Base-by-base conservation (phyloP, 768 basidiomycete genomes). In the Russula virescens region DNA sequence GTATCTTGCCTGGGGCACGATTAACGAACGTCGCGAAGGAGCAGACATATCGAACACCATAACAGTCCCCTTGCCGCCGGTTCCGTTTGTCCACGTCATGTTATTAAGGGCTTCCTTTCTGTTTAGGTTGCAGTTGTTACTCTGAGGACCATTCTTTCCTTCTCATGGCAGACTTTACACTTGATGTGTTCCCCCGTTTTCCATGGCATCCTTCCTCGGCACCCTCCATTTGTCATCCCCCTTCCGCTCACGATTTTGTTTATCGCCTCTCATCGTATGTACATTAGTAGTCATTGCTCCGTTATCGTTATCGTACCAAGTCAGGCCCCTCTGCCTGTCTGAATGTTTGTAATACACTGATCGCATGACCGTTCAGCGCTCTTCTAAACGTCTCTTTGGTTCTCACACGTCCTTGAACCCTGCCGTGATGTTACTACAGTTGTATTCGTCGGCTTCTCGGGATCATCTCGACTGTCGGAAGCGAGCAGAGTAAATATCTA, bases 181-280 rank as follows among this genome's bases (percentile, higher is more conserved):
- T 62, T 64, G 62, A 58, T 19, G 62, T 65, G 56, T 40, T 26
- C 38, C 38, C 23, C n/a, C 26, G 31, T 46, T 55, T 16, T n/a
- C 43, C 46, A 40, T 43, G 45, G 38, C 14, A 46, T 34, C 8
- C 23, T 28, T 34, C 26, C 25, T 43, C 53, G 18, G 42, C 38
- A 45, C 49, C 7, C 25, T n/a, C 35, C 49, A 35, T n/a, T 5
- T 55, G 1, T 31, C 46, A 14, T 48, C 11, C 40, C 60, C 34
- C 19, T 35, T 18, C 23, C 34, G 26, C 21, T 50, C 5, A 19
- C 40, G 21, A 56, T 62, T 10, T 61, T 48, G 9, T 28, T 51
- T 56, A 34, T 55, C 60, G n/a, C 34, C 25, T 9, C 49, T 9
- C 49, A 62, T 51, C 40, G 10, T 34, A 5, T 28, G 26, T 49